These are phyloP conservation scores for Aspergillus cavernicola DNA, from an alignment of 495 filamentous ascomycete genomes.

Conservation along the genomic window DNA sequence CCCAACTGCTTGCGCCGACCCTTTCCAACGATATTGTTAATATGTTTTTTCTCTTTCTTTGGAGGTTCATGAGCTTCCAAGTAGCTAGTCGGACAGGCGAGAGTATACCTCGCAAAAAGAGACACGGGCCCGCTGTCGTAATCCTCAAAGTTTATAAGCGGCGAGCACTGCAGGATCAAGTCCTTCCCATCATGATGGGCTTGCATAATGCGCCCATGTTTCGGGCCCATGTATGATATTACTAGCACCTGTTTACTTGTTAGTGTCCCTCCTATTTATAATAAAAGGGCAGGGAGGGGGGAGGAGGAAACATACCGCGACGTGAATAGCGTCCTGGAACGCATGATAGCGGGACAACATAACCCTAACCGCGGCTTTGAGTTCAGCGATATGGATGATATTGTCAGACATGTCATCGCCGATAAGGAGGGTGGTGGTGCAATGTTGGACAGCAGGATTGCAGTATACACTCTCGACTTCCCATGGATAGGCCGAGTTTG, in stretches of 20 bases:
- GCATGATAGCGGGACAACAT: neutral
- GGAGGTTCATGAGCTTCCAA: too few relatives aligned
- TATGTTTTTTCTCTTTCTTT: too few relatives aligned
- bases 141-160: conserved; percentile 10
- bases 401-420: neutral
- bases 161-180: conserved; percentile 16
- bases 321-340: too few relatives aligned
- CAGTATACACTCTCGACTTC: too few relatives aligned
- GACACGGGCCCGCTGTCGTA: conserved; percentile 2
- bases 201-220: conserved; percentile 14
- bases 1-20: too few relatives aligned
- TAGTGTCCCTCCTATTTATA: neutral
- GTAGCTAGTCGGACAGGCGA: too few relatives aligned
- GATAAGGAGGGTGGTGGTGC: neutral
- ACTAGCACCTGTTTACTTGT: conserved; percentile 34
- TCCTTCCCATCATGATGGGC: conserved; percentile 3
- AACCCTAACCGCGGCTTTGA: neutral
- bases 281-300: too few relatives aligned
- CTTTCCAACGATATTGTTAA: too few relatives aligned
- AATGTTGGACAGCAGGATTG: too few relatives aligned
- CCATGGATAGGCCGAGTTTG: too few relatives aligned
- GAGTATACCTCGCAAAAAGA: conserved; percentile 10
- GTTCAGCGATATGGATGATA: neutral
- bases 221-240: conserved; percentile 5
- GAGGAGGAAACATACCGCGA: too few relatives aligned